Evolutionary conservation across 2,329 filamentous ascomycete species (phyloP), one percentile per base, ranked within the genome.

Genomic region (Cercospora sesami): DNA sequence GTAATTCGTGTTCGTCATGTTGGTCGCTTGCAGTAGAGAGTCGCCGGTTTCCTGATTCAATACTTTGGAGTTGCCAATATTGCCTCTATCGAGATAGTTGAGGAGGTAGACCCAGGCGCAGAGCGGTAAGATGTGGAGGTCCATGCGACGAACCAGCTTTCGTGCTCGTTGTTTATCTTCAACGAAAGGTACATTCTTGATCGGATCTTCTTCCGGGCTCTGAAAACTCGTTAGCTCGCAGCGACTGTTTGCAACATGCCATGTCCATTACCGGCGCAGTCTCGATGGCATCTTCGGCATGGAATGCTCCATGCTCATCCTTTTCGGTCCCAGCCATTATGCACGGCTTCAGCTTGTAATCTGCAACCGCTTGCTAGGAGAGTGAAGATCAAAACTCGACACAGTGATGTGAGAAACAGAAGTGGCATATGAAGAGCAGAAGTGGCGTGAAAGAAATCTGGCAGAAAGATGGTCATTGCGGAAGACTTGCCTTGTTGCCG

Each of bases 1-100:
- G 78, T 88, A 92, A 73, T 90, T 82, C 73, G 84, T 82, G 60
- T 85, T 82, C 1, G 85, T 86, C 85, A 90, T 90, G 69, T 82
- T 73, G 1, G 89, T 89, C 73, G 87, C 83, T 23, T 83, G 81
- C 36, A 90, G 83, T 71, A 92, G 83, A 78, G 90, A 87, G 76
- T 91, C 81, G 53, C 83, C 77, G 0, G 85, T 85, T 12, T 86
- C 82, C 10, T 83, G 79, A 75, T 91, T 91, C 71, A 91, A 82
- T 21, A 90, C 86, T 76, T 87, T 88, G 51, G 89, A 62, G 14
- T 70, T 71, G 82, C 83, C 76, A 77, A 86, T 68, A 82, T 86
- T 72, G 55, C 69, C 70, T 61, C 66, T 26, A 23, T 68, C 66
- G 31, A 68, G 36, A 18, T 73, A 71, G 69, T 74, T 74, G 55